Evolutionary conservation across 768 basidiomycete species (phyloP).

Genomic region (Naganishia kalamii): DNA sequence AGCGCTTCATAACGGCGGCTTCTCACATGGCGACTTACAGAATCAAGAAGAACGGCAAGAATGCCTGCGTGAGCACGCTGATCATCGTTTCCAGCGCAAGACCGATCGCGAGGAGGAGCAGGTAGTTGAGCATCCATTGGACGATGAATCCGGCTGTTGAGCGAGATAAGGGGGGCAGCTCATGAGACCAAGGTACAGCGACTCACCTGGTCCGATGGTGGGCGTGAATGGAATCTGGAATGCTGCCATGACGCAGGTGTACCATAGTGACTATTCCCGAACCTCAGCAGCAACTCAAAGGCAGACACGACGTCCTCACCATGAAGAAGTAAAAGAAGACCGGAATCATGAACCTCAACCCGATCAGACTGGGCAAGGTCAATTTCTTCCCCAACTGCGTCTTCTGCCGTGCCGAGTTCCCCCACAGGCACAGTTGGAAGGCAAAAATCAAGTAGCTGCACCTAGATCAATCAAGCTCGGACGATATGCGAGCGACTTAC

Average conservation of each 20-base stretch:
- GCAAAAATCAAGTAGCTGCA: constrained; percentile 37
- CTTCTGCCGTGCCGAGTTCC: constrained; percentile 27
- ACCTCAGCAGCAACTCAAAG: too few relatives aligned
- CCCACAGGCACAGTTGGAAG: constrained; percentile 34
- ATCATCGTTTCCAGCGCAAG: constrained; percentile 43
- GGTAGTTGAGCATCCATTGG: constrained; percentile 44
- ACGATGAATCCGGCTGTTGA: constrained; percentile 36
- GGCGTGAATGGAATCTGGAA: constrained; percentile 38
- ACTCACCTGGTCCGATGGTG: constrained; percentile 34
- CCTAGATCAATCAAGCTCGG: too few relatives aligned
- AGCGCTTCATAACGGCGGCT: not conserved
- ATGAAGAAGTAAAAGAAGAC: constrained; percentile 39
- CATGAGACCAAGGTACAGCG: not conserved
- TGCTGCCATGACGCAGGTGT: constrained; percentile 37
- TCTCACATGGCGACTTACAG: not conserved
- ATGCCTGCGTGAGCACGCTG: constrained; percentile 25
- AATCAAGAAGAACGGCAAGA: constrained; percentile 42
- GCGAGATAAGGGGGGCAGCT: not conserved
- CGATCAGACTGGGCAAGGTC: constrained; percentile 29
- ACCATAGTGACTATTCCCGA: constrained; percentile 28
- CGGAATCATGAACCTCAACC: constrained; percentile 27
- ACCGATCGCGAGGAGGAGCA: constrained; percentile 37
- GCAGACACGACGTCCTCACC: constrained; percentile 30
- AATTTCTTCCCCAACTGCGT: constrained; percentile 31
- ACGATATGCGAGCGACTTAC: constrained; percentile 25